Evolutionary conservation across 345 rosid genomes (phyloP).

Genomic region (Salix exigua): DNA sequence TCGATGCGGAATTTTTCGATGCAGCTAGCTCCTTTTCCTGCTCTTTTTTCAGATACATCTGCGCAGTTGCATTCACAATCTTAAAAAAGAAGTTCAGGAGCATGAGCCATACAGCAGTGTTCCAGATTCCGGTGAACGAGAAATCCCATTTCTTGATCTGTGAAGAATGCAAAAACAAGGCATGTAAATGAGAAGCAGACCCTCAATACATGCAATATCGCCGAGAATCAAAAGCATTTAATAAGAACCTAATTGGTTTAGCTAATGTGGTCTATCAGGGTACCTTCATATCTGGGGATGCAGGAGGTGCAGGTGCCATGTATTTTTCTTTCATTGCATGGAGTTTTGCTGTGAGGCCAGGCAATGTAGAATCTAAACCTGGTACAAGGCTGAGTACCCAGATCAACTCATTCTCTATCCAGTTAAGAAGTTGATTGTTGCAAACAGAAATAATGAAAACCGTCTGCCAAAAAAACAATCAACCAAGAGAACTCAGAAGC

Average conservation of each 20-base stretch:
- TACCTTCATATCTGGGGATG: constrained; percentile 60
- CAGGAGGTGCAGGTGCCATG: constrained; percentile 48
- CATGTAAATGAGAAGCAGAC: background rate
- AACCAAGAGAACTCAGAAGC: background rate
- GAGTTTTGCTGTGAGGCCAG: constrained; percentile 54
- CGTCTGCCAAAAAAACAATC: constrained; percentile 50
- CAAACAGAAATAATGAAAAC: constrained; percentile 86
- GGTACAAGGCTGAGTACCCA: constrained; percentile 79
- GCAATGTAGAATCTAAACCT: constrained; percentile 57
- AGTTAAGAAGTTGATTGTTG: constrained; percentile 86
- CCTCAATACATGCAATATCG: background rate
- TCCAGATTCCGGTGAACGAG: constrained; percentile 80
- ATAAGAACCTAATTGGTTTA: background rate
- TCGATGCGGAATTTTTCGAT: constrained; percentile 21
- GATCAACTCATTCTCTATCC: constrained; percentile 91
- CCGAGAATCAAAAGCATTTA: background rate
- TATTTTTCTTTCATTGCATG: constrained; percentile 61
- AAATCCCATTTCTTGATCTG: constrained; percentile 83
- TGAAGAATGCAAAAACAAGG: background rate
- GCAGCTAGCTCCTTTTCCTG: constrained; percentile 60
- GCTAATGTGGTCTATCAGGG: background rate
- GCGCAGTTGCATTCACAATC: constrained; percentile 82
- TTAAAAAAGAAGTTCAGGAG: constrained; percentile 75
- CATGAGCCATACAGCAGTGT: constrained; percentile 93
- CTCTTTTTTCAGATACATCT: constrained; percentile 61